Evolutionary conservation across 1,139 yeast species (phyloP), one percentile per base, ranked within the genome.

Genomic region (Nakaseomyces glabratus): DNA sequence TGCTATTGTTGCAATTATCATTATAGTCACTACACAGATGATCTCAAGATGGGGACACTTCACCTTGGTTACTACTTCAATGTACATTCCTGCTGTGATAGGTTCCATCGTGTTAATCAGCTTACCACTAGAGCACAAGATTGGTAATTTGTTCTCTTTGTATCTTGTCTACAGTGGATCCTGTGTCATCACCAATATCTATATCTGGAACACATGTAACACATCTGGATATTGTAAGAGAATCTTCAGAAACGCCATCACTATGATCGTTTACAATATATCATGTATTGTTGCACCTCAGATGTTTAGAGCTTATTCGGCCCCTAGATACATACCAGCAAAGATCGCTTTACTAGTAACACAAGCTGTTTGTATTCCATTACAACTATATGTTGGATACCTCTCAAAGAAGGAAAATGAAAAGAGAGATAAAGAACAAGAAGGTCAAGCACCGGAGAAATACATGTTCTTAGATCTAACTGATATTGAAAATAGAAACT

Each of bases 271-370:
- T 1, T 78, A 74, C 49, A 74, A 82, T 46, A 69, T 71, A 18
- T 85, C 90, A 18, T 80, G 80, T 44, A 61, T 80, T 33, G 63
- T 76, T 33, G 88, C 88, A 0, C 86, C 90, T 2, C 85, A 77
- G 52, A 68, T 79, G 30, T 79, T 78, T 51, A 62, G 70, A 42
- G 60, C 61, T 0, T 44, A 46, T 5, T 72, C 75, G 46, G 73
- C 73, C 1, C 85, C 85, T 10, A 49, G 52, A 28, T 73, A 72
- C 45, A 54, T 53, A 10, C 65, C 69, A 3, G 77, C 74, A 9
- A 65, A 66, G 40, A 62, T 65, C 24, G 62, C 72, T 10, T 56
- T 73, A 48, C 52, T 71, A 11, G 69, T 66, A 6, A 61, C 69
- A 18, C 62, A 63, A 29, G 49, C 61, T 28, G 60, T 62, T 4